A percentile compares a stretch with the other conserved stretches of the same genome.
Evolutionary conservation across 2,329 filamentous ascomycete species (phyloP).

Genomic region (Byssochlamys sp.): DNA sequence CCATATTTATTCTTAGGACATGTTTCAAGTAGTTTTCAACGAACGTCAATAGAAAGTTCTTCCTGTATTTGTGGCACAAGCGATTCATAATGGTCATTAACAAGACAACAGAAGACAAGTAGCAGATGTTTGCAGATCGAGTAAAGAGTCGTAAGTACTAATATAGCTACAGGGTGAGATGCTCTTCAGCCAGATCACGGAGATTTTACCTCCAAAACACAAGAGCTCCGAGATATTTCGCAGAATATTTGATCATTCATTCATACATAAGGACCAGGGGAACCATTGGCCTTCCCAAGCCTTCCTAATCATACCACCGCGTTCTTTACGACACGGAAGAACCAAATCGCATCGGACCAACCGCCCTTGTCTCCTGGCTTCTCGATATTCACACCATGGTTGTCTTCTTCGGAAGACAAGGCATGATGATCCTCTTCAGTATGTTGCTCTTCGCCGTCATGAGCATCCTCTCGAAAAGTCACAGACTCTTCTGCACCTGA

Average conservation of each 20-base stretch:
- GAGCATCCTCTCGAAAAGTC: conserved; percentile 11
- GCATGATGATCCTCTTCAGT: conserved; percentile 16
- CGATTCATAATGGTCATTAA: not conserved
- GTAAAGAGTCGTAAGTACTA: not conserved
- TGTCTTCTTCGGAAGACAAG: conserved; percentile 20
- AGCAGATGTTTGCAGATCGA: not conserved
- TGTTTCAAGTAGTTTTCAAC: not conserved
- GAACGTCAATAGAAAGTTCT: not conserved
- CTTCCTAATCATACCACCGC: conserved; percentile 17
- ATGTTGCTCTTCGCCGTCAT: conserved; percentile 3
- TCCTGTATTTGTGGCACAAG: not conserved
- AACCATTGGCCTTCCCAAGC: not conserved
- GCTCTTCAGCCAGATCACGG: not conserved
- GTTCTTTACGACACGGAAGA: conserved; percentile 43
- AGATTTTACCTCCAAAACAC: not conserved
- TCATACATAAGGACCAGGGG: not conserved
- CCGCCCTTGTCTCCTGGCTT: conserved; percentile 35
- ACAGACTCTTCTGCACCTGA: not conserved
- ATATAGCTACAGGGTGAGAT: not conserved
- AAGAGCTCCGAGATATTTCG: not conserved
- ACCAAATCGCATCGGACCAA: conserved; percentile 52
- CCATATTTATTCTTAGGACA: too few species aligned
- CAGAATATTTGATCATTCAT: not conserved
- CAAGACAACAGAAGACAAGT: not conserved
- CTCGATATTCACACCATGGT: conserved; percentile 18